These are phyloP conservation scores for Rutstroemia sp. DNA, from an alignment of 2,329 filamentous ascomycete species.

Conservation along the genomic window DNA sequence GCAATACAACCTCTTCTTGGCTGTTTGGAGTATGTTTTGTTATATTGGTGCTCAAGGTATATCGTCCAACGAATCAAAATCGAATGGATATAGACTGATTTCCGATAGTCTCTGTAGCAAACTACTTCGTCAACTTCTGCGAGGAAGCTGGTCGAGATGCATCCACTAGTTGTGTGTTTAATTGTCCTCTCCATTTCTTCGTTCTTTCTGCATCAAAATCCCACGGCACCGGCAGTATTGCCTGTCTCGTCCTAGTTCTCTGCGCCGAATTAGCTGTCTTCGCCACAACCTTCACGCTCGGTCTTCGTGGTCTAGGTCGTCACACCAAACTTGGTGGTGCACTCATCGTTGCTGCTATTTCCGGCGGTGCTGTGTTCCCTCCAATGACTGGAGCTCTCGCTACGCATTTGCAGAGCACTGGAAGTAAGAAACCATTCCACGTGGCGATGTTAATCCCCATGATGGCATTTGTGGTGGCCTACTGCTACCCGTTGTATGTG, in stretches of 20 bases:
- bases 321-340: constrained; percentile 71
- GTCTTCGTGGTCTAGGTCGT: constrained; percentile 66
- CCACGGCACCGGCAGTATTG: constrained; percentile 26
- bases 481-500: constrained; percentile 30
- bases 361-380: constrained; percentile 67
- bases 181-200: constrained; percentile 33
- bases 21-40: constrained; percentile 68
- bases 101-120: constrained; percentile 45
- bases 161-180: constrained; percentile 24
- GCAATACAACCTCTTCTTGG: constrained; percentile 71
- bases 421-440: constrained; percentile 13
- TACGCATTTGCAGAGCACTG: constrained; percentile 10
- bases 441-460: constrained; percentile 31
- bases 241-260: constrained; percentile 62
- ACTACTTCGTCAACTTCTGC: constrained; percentile 68
- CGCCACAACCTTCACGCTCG: constrained; percentile 71
- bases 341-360: constrained; percentile 62
- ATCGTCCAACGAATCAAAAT: too few relatives aligned
- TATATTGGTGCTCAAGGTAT: constrained; percentile 62
- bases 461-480: constrained; percentile 29
- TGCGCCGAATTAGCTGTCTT: constrained; percentile 78
- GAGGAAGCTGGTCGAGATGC: constrained; percentile 47
- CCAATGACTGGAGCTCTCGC: constrained; percentile 57
- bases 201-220: constrained; percentile 1
- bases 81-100: not conserved